A percentile compares a stretch with the other conserved stretches of the same genome.
These are phyloP conservation scores for Citrus inodora DNA, from an alignment of 345 rosid genomes.

Conservation along the genomic window DNA sequence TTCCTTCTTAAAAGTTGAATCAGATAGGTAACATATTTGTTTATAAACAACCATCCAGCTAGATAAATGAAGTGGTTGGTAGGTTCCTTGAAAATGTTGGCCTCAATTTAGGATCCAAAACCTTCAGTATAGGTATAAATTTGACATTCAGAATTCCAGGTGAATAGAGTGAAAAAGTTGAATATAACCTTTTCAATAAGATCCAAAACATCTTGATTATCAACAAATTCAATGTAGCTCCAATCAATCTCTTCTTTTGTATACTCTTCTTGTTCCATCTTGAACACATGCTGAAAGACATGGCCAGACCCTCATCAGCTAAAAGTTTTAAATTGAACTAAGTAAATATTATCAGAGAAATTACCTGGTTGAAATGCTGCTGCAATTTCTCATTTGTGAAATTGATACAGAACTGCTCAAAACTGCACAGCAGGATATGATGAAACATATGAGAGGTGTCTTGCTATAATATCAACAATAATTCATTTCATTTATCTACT, in stretches of 20 bases:
- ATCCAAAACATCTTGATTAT: conserved; percentile 94
- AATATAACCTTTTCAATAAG: conserved; percentile 79
- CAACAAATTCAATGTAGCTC: conserved; percentile 98
- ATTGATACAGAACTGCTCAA: conserved; percentile 95
- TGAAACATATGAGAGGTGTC: not conserved
- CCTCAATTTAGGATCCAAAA: not conserved
- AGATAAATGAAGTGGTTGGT: not conserved
- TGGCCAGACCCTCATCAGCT: conserved; percentile 14
- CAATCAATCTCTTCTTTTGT: conserved; percentile 90
- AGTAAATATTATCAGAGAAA: conserved; percentile 12
- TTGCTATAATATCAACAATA: not conserved
- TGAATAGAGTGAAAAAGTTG: not conserved
- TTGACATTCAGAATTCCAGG: not conserved
- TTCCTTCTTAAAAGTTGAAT: not conserved
- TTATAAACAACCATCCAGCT: not conserved
- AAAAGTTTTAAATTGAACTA: not conserved
- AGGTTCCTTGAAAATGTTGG: not conserved
- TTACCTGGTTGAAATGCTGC: conserved; percentile 95
- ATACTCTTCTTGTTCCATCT: conserved; percentile 99
- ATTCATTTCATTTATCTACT: not conserved
- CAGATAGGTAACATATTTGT: not conserved
- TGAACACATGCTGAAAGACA: conserved; percentile 83
- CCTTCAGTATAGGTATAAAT: not conserved
- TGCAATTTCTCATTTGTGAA: conserved; percentile 97
- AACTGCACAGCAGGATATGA: conserved; percentile 42